Evolutionary conservation across 2,329 filamentous ascomycete genomes (phyloP), one percentile per base, ranked within the genome.

Genomic region (Ophiostoma sp.): DNA sequence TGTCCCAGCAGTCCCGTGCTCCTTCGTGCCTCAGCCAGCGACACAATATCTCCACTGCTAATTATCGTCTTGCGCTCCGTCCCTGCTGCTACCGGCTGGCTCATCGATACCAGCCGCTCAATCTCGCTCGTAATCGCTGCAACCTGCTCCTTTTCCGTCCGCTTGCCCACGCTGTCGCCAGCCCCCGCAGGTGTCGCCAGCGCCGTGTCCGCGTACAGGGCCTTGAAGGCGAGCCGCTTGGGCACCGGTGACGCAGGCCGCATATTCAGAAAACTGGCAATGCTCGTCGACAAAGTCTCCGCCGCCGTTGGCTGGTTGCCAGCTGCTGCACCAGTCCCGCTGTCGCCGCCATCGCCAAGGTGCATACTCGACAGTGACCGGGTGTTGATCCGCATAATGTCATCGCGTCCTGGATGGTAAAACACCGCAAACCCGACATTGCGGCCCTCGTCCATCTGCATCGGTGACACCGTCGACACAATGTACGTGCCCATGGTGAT

Each of bases 401-500:
- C 90, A 67, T 86, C 85, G 65, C 88, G 88, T 0, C 89, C 87
- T 0, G 91, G 87, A 72, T 87, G 85, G 77, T 96, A 98, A 15
- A 86, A 86, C 10, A 99, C 81, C 1, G 96, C 86, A 69, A 98
- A 86, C 0, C 95, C 95, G 0, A 96, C 87, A 74, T 98, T 98
- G 77, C 87, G 89, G 68, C 83, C 81, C 77, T 92, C 90, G 74
- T 97, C 90, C 73, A 87, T 86, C 76, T 97, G 92, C 0, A 88
- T 84, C 1, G 89, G 82, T 0, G 93, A 93, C 5, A 97, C 84
- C 0, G 93, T 95, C 2, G 90, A 94, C 0, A 93, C 97, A 76
- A 99, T 91, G 76, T 98, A 99, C 0, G 92, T 90, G 27, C 95
- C 95, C 72, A 89, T 87, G 76, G 89, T 89, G 75, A 99, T 87